Evolutionary conservation across 192 early-diverging fungal species (phyloP).

Genomic region (Coemansia javaensis): DNA sequence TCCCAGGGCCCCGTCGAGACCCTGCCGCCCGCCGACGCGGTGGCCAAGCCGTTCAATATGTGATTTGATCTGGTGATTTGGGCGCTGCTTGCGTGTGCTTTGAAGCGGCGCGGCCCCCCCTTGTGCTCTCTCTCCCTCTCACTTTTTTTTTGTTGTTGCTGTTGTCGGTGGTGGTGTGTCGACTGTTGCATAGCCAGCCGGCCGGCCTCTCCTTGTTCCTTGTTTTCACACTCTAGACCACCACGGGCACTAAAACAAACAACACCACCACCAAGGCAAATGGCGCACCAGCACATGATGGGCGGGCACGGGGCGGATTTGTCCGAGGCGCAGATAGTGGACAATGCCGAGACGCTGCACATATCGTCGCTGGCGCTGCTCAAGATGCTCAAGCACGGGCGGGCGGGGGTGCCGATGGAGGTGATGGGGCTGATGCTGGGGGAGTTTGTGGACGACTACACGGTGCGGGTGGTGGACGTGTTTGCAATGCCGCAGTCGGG

Average conservation of each 20-base stretch:
- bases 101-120: too few relatives aligned
- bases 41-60: slow-evolving; percentile 66
- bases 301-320: slow-evolving; percentile 38
- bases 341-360: slow-evolving; percentile 98
- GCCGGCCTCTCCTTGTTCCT: not conserved
- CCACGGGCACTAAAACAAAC: too few relatives aligned
- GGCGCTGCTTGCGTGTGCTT: not conserved
- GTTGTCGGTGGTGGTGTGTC: too few relatives aligned
- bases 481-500: slow-evolving; percentile 99
- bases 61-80: slow-evolving; percentile 3
- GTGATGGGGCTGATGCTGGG: slow-evolving; percentile 99
- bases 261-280: too few relatives aligned
- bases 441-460: slow-evolving; percentile 99
- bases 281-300: slow-evolving; percentile 38
- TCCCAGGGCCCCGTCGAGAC: slow-evolving; percentile 77
- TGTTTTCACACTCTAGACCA: not conserved
- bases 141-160: too few relatives aligned
- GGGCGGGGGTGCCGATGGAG: slow-evolving; percentile 98
- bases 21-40: slow-evolving; percentile 88
- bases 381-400: slow-evolving; percentile 94
- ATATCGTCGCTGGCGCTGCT: slow-evolving; percentile 97
- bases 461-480: slow-evolving; percentile 97
- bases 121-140: too few relatives aligned
- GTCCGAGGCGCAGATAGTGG: slow-evolving; percentile 47
- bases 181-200: too few relatives aligned